Percentiles rank a stretch among this genome's conserved stretches.
phyloP scores from a whole-genome alignment of 2,329 filamentous ascomycete species.

The Pseudogymnoascus sp. region DNA sequence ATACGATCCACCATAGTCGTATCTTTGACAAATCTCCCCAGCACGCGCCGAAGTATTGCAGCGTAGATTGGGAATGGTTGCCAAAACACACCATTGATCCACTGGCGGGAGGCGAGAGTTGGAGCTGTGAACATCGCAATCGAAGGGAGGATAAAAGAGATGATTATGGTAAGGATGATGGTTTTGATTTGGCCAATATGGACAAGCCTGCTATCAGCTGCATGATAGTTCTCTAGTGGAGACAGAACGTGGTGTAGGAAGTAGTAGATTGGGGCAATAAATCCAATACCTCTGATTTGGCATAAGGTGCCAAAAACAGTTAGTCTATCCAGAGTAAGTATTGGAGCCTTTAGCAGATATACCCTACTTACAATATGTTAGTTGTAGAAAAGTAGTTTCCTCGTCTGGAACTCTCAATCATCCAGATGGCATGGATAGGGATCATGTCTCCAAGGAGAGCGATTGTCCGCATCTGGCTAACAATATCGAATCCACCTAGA shows the following conservation, averaged over 20 bases:
- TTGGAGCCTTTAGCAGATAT: neutral
- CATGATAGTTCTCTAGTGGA: constrained; percentile 23
- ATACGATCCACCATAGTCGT: constrained; percentile 9
- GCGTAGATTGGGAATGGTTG: neutral
- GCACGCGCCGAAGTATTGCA: neutral
- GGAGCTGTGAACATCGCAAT: constrained; percentile 21
- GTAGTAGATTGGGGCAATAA: constrained; percentile 26
- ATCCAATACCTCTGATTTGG: constrained; percentile 23
- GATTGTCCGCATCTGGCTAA: constrained; percentile 18
- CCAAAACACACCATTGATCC: constrained; percentile 11
- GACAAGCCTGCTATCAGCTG: constrained; percentile 26
- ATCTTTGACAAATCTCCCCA: neutral
- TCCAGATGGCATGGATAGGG: constrained; percentile 17
- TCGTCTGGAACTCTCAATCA: constrained; percentile 19
- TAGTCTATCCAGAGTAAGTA: constrained; percentile 18
- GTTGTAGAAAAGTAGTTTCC: constrained; percentile 21
- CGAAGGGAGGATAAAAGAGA: constrained; percentile 23
- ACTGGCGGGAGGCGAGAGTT: constrained; percentile 20
- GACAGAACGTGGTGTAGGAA: constrained; percentile 26
- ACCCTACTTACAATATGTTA: constrained; percentile 14
- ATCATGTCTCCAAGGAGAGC: constrained; percentile 24
- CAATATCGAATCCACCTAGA: constrained; percentile 16
- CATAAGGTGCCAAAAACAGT: constrained; percentile 17
- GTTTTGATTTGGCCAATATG: constrained; percentile 24
- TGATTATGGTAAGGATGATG: constrained; percentile 25